Evolutionary conservation across 345 rosid species (phyloP).

Genomic region (Gossypium bickii): DNA sequence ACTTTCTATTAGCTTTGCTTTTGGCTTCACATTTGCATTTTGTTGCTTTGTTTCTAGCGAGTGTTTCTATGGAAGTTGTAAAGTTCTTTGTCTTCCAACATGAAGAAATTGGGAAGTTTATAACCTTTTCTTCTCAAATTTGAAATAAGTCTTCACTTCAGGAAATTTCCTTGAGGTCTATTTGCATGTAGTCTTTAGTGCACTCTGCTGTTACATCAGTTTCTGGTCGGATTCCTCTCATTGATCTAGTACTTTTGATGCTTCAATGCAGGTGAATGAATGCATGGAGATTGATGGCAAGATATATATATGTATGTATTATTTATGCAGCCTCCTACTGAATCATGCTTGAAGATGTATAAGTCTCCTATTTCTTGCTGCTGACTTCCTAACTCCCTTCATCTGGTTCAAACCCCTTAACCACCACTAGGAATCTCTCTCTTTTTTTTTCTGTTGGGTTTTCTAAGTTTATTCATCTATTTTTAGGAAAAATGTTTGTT

Average conservation of each 20-base stretch:
- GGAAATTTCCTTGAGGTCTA: constrained; percentile 28
- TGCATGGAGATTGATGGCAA: background rate
- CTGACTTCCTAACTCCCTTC: background rate
- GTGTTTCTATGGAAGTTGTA: constrained; percentile 27
- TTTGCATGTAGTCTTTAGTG: constrained; percentile 50
- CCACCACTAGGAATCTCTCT: background rate
- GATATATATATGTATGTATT: background rate
- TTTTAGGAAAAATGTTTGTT: constrained; percentile 51
- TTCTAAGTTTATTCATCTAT: background rate
- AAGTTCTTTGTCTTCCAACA: constrained; percentile 23
- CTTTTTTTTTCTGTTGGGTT: background rate
- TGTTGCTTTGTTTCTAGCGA: constrained; percentile 28
- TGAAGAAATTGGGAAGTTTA: constrained; percentile 20
- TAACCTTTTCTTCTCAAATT: constrained; percentile 24
- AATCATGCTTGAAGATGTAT: background rate
- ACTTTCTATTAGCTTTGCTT: background rate
- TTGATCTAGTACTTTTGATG: constrained; percentile 66
- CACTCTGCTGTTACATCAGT: constrained; percentile 39
- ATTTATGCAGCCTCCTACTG: background rate
- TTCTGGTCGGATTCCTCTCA: constrained; percentile 50
- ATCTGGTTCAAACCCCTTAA: background rate
- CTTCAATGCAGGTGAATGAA: background rate
- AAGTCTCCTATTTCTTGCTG: background rate
- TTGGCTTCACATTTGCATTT: background rate
- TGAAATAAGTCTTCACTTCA: constrained; percentile 20